Conservation (phyloP, 1,284 basidiomycete species). For the Malassezia japonica region DNA sequence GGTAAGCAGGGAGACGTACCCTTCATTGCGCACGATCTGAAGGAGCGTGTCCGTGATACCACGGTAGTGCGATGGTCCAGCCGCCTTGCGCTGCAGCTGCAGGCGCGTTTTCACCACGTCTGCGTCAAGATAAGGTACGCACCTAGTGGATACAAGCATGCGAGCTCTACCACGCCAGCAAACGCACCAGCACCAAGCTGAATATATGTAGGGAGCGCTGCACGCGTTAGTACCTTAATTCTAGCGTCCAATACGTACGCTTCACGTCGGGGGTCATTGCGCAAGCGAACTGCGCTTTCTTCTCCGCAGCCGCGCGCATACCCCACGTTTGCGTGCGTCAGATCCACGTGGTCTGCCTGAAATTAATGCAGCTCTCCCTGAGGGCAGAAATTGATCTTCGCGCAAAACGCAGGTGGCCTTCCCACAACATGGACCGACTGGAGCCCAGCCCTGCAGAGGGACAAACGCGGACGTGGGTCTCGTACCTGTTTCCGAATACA, state of each 20-base stretch:
- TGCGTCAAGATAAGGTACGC: constrained; percentile 39
- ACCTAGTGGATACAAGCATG: constrained; percentile 88
- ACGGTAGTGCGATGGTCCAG: constrained; percentile 48
- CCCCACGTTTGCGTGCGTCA: no score
- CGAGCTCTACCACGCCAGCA: constrained; percentile 71
- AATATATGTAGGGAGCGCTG: constrained; percentile 64
- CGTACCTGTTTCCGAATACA: constrained; percentile 6
- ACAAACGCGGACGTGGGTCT: constrained; percentile 1
- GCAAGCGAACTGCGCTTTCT: no score
- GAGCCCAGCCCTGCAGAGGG: constrained; percentile 6
- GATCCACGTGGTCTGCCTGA: no score
- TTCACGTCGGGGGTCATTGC: constrained; percentile 1
- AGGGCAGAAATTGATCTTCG: no score
- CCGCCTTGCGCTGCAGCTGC: constrained; percentile 78
- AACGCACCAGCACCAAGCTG: constrained; percentile 85
- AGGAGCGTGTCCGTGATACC: constrained; percentile 71
- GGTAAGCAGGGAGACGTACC: constrained; percentile 53
- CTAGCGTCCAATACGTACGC: background rate
- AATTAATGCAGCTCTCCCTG: no score
- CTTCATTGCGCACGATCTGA: constrained; percentile 70
- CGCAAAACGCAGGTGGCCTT: background rate
- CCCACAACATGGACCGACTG: constrained; percentile 4
- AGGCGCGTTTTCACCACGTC: constrained; percentile 78
- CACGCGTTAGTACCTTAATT: background rate
- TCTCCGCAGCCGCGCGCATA: no score